Percentiles rank a stretch among this genome's conserved stretches.
Conservation (phyloP, 345 rosid genomes). For the Toxicodendron radicans region DNA sequence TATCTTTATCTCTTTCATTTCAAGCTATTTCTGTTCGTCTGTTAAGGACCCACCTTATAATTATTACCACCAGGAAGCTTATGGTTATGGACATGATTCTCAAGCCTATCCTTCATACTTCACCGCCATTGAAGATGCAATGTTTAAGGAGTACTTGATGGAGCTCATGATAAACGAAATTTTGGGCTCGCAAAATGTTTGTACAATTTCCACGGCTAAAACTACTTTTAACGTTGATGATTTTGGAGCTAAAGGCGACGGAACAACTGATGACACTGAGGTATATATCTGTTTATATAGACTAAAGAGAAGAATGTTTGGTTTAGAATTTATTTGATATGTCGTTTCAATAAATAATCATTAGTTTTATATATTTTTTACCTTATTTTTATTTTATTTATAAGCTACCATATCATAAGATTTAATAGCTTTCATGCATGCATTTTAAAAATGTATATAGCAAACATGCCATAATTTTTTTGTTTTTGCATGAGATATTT, state of each 20-base stretch:
- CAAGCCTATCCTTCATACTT: slow-evolving; percentile 29
- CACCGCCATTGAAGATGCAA: slow-evolving; percentile 23
- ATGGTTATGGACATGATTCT: slow-evolving; percentile 23
- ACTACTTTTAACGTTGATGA: slow-evolving; percentile 40
- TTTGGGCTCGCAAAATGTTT: slow-evolving; percentile 18
- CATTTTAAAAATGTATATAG: background rate
- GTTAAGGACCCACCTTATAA: slow-evolving; percentile 22
- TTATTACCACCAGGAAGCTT: slow-evolving; percentile 20
- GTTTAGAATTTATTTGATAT: too few relatives aligned
- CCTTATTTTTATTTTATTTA: too few relatives aligned
- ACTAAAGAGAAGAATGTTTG: too few relatives aligned
- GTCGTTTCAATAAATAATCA: too few relatives aligned
- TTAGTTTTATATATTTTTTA: too few relatives aligned
- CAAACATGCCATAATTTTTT: background rate
- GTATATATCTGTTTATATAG: slow-evolving; percentile 25
- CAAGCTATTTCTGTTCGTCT: slow-evolving; percentile 15
- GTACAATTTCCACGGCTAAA: slow-evolving; percentile 11
- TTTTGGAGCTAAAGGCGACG: slow-evolving; percentile 64
- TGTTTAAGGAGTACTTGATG: slow-evolving; percentile 23
- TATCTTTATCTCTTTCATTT: background rate
- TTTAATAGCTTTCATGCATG: too few relatives aligned
- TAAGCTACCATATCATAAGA: too few relatives aligned
- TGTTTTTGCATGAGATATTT: background rate
- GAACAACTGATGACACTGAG: slow-evolving; percentile 53
- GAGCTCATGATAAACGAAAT: slow-evolving; percentile 16